Percentiles rank a stretch among this genome's conserved stretches.
Conservation (phyloP, 1,139 yeast genomes). For the Suhomyces choctaworum region DNA sequence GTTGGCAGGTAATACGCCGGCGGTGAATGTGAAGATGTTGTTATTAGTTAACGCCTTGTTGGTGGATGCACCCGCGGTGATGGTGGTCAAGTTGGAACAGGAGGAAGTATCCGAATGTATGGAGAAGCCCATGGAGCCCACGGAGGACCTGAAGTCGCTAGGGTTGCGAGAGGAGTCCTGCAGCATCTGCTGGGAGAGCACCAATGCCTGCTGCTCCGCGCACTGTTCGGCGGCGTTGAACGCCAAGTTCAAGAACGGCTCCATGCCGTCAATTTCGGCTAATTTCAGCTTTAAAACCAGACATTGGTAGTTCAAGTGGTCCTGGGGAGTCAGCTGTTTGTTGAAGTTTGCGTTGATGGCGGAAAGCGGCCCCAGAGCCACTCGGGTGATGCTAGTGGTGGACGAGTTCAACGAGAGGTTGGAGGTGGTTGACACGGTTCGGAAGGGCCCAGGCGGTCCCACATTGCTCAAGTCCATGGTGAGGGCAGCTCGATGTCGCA, state of each 20-base stretch:
- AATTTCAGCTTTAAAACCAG: constrained; percentile 57
- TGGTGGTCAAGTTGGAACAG: constrained; percentile 15
- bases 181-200: constrained; percentile 43
- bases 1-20: constrained; percentile 74
- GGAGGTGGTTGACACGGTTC: constrained; percentile 42
- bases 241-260: constrained; percentile 65
- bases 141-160: constrained; percentile 31
- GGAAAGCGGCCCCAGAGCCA: constrained; percentile 46
- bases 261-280: constrained; percentile 66
- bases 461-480: constrained; percentile 7
- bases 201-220: constrained; percentile 72
- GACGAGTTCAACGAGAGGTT: constrained; percentile 31
- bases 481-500: background rate
- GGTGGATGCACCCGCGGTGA: constrained; percentile 8
- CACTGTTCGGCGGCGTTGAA: constrained; percentile 57
- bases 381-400: constrained; percentile 35
- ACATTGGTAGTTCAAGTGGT: constrained; percentile 77
- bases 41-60: constrained; percentile 21
- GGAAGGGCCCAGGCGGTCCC: constrained; percentile 27
- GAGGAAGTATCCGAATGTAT: constrained; percentile 26
- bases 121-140: constrained; percentile 28
- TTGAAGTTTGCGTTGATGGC: constrained; percentile 51
- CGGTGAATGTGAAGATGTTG: constrained; percentile 60
- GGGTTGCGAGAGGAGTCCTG: constrained; percentile 13
- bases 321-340: constrained; percentile 61